Conservation (phyloP, 2,329 filamentous ascomycete genomes). For the Colletotrichum limetticola region DNA sequence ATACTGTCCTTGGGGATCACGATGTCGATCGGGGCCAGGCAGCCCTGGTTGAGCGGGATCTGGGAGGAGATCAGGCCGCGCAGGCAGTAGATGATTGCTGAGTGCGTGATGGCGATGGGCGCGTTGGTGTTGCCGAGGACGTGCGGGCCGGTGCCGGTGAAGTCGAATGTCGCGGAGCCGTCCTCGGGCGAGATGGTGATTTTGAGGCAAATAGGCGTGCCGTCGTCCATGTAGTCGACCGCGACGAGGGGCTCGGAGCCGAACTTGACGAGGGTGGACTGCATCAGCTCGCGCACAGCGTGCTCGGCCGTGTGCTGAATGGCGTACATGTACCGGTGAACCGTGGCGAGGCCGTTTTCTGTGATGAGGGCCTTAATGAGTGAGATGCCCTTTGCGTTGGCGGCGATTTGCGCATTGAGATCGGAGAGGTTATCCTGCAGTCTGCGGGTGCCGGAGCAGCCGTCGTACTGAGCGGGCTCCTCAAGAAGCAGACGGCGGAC, state of each 20-base stretch:
- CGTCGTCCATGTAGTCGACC: constrained; percentile 79
- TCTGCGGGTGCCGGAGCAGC: constrained; percentile 76
- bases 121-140: constrained; percentile 45
- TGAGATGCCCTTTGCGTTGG: constrained; percentile 80
- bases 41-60: constrained; percentile 89
- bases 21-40: constrained; percentile 80
- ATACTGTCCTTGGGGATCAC: constrained; percentile 78
- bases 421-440: constrained; percentile 81
- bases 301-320: constrained; percentile 35
- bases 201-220: constrained; percentile 41
- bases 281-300: constrained; percentile 32
- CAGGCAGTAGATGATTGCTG: constrained; percentile 71
- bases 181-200: constrained; percentile 66
- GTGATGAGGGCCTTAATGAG: constrained; percentile 79
- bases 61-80: constrained; percentile 83
- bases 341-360: constrained; percentile 81
- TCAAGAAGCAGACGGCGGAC: constrained; percentile 73
- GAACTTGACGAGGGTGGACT: constrained; percentile 64
- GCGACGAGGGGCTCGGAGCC: constrained; percentile 75
- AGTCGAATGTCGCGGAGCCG: constrained; percentile 73
- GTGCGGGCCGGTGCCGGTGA: constrained; percentile 63
- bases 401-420: constrained; percentile 79
- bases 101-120: constrained; percentile 45
- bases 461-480: constrained; percentile 71
- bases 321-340: constrained; percentile 48